Evolutionary conservation across 352 stramenopile species (phyloP).

Genomic region (Phytophthora pisi): DNA sequence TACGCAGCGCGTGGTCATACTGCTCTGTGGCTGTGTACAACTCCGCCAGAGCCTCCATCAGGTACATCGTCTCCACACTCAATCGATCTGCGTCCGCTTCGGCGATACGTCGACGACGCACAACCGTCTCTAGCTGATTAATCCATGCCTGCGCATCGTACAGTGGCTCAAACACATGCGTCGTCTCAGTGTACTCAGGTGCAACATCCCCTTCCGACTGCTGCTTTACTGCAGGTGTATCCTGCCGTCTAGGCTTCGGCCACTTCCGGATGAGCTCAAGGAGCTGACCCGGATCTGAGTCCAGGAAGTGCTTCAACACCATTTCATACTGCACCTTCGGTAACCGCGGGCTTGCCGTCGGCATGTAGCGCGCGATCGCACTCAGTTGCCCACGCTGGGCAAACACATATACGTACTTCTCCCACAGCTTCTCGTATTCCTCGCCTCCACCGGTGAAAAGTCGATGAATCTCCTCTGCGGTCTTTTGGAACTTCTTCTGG

Average conservation of each 20-base stretch:
- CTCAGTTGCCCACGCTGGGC: constrained; percentile 75
- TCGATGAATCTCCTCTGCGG: constrained; percentile 74
- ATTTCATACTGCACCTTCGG: constrained; percentile 83
- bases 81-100: constrained; percentile 60
- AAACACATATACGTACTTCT: constrained; percentile 90
- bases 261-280: constrained; percentile 84
- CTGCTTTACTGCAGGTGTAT: constrained; percentile 28
- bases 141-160: constrained; percentile 86
- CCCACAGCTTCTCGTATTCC: constrained; percentile 72
- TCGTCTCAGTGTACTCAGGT: constrained; percentile 76
- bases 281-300: constrained; percentile 76
- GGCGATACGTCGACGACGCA: constrained; percentile 71
- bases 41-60: constrained; percentile 84
- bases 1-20: constrained; percentile 82
- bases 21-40: constrained; percentile 84
- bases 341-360: constrained; percentile 71
- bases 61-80: constrained; percentile 81
- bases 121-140: constrained; percentile 78
- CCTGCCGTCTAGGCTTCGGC: constrained; percentile 70
- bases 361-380: constrained; percentile 74
- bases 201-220: constrained; percentile 37
- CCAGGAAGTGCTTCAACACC: constrained; percentile 85
- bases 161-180: constrained; percentile 72
- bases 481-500: constrained; percentile 73
- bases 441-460: constrained; percentile 64